Base-by-base conservation (phyloP, 2,329 filamentous ascomycete genomes). In the Diaporthe sp. region DNA sequence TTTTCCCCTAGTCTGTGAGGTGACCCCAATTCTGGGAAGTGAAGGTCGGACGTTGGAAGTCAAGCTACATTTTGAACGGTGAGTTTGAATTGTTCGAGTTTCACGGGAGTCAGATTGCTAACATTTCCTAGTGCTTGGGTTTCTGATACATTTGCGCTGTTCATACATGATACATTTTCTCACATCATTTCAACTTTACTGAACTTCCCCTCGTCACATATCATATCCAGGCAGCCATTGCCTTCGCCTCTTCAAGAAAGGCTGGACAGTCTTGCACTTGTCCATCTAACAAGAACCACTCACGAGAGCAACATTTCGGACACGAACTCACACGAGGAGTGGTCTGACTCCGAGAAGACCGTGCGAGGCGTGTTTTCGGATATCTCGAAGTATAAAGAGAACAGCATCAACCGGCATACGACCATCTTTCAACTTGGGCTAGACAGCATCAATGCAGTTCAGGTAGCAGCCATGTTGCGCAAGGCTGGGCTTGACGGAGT, bases 391-490 rank as follows among this genome's bases (percentile, higher is more conserved):
- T 82, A 89, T 6, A 81, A 89, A 0, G 73, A 81, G 2, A 79
- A 86, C 0, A 84, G 84, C 0, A 92, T 98, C 61, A 79, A 81
- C 4, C 87, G 87, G 17, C 81, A 88, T 13, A 95, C 91, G 0
- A 95, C 94, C 0, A 95, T 98, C 66, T 97, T 96, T 79, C 92
- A 93, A 74, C 89, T 98, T n/a, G 96, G 96, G 0, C 85, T 98
- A 4, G 96, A 98, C 82, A 98, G 96, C 81, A 97, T 98, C 79
- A 96, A 93, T 75, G 94, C 95, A 0, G 89, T 92, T 7, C 95
- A 98, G 79, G 87, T 98, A 13, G 94, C 95, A 0, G 88, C 90
- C 1, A 84, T 88, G 35, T 85, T 98, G 22, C 90, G 93, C 25
- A 89, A 87, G 52, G 79, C 87, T 25, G 92, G 91, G 0, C 85